Evolutionary conservation across 2,329 filamentous ascomycete genomes (phyloP).

Genomic region (Paecilomyces variotii): DNA sequence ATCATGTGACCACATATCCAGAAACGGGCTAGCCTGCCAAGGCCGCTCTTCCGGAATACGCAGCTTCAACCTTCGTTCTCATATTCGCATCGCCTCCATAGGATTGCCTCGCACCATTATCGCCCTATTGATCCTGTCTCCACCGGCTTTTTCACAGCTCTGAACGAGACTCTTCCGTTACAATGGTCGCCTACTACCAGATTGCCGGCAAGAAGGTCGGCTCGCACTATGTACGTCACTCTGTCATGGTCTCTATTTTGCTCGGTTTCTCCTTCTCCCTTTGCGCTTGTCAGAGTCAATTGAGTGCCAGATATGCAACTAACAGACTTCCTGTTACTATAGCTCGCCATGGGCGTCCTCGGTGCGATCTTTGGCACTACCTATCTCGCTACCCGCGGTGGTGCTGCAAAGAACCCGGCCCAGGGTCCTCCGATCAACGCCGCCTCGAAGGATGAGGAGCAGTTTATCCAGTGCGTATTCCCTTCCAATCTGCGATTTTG

Average conservation of each 20-base stretch:
- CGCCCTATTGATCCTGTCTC: background rate
- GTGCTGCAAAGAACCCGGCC: slow-evolving; percentile 38
- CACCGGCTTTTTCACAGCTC: background rate
- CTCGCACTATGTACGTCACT: slow-evolving; percentile 42
- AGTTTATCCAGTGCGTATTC: slow-evolving; percentile 56
- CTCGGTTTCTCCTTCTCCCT: background rate
- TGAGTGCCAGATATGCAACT: background rate
- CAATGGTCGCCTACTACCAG: slow-evolving; percentile 46
- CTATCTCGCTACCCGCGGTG: slow-evolving; percentile 38
- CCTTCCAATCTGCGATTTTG: background rate
- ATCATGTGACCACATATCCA: background rate
- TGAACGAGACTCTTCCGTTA: slow-evolving; percentile 18
- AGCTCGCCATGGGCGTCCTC: slow-evolving; percentile 57
- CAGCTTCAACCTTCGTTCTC: background rate
- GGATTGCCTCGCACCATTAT: background rate
- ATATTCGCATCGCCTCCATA: background rate
- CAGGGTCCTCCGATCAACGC: slow-evolving; percentile 54
- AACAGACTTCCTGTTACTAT: slow-evolving; percentile 6
- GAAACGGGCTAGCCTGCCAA: slow-evolving; percentile 4
- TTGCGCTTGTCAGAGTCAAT: background rate
- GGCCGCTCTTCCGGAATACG: slow-evolving; percentile 4
- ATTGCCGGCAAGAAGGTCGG: slow-evolving; percentile 45
- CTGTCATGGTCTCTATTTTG: slow-evolving; percentile 3
- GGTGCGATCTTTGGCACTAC: slow-evolving; percentile 41
- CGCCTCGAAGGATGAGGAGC: slow-evolving; percentile 59